Evolutionary conservation across 257 asterid genomes (phyloP).

Genomic region (Solanum okadae): DNA sequence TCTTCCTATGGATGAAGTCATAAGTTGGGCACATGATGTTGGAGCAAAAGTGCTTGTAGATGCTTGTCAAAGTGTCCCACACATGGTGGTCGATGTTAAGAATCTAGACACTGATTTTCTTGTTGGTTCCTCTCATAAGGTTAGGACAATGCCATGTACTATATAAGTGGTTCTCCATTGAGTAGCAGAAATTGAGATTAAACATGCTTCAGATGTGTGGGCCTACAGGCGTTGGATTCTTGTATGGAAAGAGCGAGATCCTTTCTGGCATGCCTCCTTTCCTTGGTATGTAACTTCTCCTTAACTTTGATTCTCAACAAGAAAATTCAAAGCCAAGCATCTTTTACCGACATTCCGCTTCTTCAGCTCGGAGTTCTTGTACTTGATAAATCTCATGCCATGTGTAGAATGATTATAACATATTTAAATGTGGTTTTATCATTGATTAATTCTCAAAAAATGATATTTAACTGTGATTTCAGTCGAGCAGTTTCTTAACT

Average conservation of each 20-base stretch:
- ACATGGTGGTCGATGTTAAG: conserved; percentile 83
- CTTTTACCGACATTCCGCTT: background rate
- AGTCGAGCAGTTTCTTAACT: conserved; percentile 3
- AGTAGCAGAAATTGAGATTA: conserved; percentile 42
- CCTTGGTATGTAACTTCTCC: conserved; percentile 43
- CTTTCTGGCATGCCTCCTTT: conserved; percentile 89
- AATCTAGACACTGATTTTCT: conserved; percentile 77
- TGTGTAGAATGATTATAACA: background rate
- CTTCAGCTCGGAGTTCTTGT: background rate
- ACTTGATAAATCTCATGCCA: background rate
- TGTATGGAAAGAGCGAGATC: conserved; percentile 76
- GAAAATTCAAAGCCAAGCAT: background rate
- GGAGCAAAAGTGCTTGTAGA: conserved; percentile 93
- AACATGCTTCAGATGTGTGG: conserved; percentile 99
- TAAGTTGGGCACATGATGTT: conserved; percentile 82
- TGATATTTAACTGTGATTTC: background rate
- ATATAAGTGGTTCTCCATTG: conserved; percentile 15
- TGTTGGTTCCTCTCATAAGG: conserved; percentile 99
- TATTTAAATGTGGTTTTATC: background rate
- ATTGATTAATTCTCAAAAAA: background rate
- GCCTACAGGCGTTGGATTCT: conserved; percentile 99
- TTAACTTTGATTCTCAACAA: background rate
- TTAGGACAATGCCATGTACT: conserved; percentile 24
- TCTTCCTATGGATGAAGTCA: conserved; percentile 75
- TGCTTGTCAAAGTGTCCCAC: conserved; percentile 99